Conservation (phyloP, 768 basidiomycete genomes). For the Amanita jacksonii region DNA sequence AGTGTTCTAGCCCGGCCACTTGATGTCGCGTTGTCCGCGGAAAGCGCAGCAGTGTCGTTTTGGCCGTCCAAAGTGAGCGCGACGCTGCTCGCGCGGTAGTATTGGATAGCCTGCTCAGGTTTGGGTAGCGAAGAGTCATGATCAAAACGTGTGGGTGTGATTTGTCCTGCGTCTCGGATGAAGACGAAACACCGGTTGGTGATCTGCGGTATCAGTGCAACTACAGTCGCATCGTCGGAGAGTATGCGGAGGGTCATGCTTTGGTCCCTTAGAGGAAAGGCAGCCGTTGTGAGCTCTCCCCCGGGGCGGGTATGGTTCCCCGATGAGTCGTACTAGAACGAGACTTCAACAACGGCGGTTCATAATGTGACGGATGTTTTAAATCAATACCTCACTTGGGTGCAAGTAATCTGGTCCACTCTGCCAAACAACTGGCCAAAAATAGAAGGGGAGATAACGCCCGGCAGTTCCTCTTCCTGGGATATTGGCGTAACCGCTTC, state of each 20-base stretch:
- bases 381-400: conserved; percentile 1
- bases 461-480: conserved; percentile 35
- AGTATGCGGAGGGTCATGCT: conserved; percentile 37
- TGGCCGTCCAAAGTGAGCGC: conserved; percentile 56
- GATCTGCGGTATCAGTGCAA: conserved; percentile 34
- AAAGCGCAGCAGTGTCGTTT: conserved; percentile 48
- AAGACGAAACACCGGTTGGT: conserved; percentile 28
- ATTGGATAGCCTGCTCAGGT: conserved; percentile 51
- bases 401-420: conserved; percentile 17
- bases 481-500: conserved; percentile 54
- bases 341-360: neutral
- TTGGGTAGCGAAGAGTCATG: conserved; percentile 23
- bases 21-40: conserved; percentile 26
- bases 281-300: conserved; percentile 34
- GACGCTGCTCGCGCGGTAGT: conserved; percentile 59
- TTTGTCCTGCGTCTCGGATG: conserved; percentile 15
- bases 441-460: conserved; percentile 52
- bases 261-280: conserved; percentile 32
- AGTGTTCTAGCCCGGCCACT: conserved; percentile 49
- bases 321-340: conserved; percentile 8
- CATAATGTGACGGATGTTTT: neutral
- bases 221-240: conserved; percentile 38
- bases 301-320: conserved; percentile 41
- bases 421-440: conserved; percentile 55
- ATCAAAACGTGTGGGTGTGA: conserved; percentile 18